These are phyloP conservation scores for Elongisporangium anandrum DNA, from an alignment of 352 stramenopile species.

Conservation along the genomic window DNA sequence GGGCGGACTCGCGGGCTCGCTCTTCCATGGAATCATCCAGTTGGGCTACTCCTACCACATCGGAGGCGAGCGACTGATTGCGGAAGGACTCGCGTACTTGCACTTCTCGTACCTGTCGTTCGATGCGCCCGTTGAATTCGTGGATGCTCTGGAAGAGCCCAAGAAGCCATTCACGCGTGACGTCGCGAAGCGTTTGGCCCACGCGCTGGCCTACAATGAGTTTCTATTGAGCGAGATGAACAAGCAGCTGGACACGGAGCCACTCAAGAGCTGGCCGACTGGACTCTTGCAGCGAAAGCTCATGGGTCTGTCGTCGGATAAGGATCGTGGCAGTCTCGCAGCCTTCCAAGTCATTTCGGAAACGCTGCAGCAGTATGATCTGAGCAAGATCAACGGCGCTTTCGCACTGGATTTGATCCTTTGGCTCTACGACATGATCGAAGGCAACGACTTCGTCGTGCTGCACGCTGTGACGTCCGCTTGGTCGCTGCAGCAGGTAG, in stretches of 20 bases:
- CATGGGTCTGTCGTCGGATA: slow-evolving; percentile 23
- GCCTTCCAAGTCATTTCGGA: slow-evolving; percentile 25
- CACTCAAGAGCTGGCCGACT: slow-evolving; percentile 23
- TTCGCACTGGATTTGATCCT: slow-evolving; percentile 25
- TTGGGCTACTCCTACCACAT: slow-evolving; percentile 37
- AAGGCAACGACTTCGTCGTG: slow-evolving; percentile 35
- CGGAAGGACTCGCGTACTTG: slow-evolving; percentile 32
- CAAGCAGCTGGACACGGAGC: slow-evolving; percentile 9
- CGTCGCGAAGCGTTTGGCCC: slow-evolving; percentile 17
- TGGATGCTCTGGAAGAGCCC: slow-evolving; percentile 8
- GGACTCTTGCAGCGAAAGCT: slow-evolving; percentile 26
- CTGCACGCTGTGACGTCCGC: slow-evolving; percentile 33
- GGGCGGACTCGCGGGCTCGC: slow-evolving; percentile 24
- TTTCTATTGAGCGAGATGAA: slow-evolving; percentile 23
- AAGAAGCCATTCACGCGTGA: slow-evolving; percentile 13
- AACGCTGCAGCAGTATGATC: slow-evolving; percentile 21
- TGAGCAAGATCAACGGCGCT: slow-evolving; percentile 17
- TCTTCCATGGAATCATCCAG: slow-evolving; percentile 40
- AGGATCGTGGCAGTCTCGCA: slow-evolving; percentile 12
- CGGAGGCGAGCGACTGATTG: slow-evolving; percentile 24
- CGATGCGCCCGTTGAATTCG: no score
- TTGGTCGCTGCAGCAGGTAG: slow-evolving; percentile 32
- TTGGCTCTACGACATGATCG: slow-evolving; percentile 31
- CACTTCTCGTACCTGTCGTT: slow-evolving; percentile 30
- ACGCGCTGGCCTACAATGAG: slow-evolving; percentile 13